Percentiles rank a stretch among this genome's conserved stretches.
These are phyloP conservation scores for Lentinula sp. DNA, from an alignment of 768 basidiomycete genomes.

Conservation along the genomic window DNA sequence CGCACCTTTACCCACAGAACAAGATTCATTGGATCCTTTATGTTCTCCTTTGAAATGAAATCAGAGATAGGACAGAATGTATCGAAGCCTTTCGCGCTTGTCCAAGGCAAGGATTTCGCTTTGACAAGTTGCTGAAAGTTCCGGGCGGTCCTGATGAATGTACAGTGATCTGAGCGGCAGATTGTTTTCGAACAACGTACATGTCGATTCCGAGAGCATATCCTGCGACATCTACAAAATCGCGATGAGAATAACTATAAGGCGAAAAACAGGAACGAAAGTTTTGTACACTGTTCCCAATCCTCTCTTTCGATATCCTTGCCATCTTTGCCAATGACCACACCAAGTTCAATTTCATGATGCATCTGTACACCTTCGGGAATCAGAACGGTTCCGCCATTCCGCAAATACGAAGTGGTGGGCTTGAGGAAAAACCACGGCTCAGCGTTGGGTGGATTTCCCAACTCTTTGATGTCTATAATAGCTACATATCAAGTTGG, in stretches of 20 bases:
- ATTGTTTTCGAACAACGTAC: neutral
- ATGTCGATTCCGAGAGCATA: neutral
- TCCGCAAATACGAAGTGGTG: neutral
- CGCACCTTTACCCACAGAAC: neutral
- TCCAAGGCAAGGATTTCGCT: neutral
- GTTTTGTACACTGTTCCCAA: neutral
- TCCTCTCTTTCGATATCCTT: neutral
- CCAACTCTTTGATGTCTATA: neutral
- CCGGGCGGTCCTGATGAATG: neutral
- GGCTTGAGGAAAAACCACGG: conserved; percentile 1
- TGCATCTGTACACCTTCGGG: neutral
- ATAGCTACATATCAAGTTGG: too few relatives aligned
- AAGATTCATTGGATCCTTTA: neutral
- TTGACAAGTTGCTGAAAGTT: conserved; percentile 1
- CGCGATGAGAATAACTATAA: neutral
- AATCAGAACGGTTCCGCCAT: neutral
- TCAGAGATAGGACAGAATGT: conserved; percentile 1
- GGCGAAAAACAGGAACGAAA: neutral
- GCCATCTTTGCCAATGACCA: neutral
- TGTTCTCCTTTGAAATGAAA: neutral
- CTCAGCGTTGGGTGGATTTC: neutral
- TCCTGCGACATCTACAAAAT: neutral
- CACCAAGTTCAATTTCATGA: conserved; percentile 1
- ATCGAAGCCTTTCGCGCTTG: neutral
- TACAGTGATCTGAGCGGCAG: neutral